Percentiles rank a stretch among this genome's conserved stretches.
phyloP scores from a whole-genome alignment of 352 stramenopile species.

The Pythium biforme region DNA sequence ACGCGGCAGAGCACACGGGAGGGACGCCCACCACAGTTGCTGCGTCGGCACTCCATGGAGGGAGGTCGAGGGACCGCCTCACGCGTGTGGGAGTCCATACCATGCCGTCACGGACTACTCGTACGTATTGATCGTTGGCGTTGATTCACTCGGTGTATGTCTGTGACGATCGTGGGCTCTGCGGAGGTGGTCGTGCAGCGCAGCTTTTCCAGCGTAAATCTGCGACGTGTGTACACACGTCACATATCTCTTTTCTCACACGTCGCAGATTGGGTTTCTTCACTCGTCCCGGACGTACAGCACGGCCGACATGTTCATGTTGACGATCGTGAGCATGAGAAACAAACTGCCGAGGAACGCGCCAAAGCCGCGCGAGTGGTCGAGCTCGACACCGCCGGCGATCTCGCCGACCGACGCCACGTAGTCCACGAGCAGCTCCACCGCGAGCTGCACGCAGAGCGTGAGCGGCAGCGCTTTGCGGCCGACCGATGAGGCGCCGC shows the following conservation, averaged over 20 bases:
- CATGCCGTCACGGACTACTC: too few relatives aligned
- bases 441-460: not conserved
- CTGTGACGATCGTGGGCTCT: too few relatives aligned
- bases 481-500: not conserved
- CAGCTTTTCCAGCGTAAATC: not conserved
- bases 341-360: slow-evolving; percentile 8
- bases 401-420: not conserved
- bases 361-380: slow-evolving; percentile 1
- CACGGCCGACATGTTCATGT: slow-evolving; percentile 19
- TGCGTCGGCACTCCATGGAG: too few relatives aligned
- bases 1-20: too few relatives aligned
- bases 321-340: slow-evolving; percentile 12
- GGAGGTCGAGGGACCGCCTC: too few relatives aligned
- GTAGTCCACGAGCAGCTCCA: slow-evolving; percentile 13
- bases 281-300: slow-evolving; percentile 1
- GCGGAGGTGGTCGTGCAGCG: too few relatives aligned
- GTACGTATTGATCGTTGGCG: too few relatives aligned
- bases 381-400: not conserved
- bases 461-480: not conserved
- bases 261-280: not conserved
- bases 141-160: too few relatives aligned
- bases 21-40: too few relatives aligned
- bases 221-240: slow-evolving; percentile 1
- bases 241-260: not conserved
- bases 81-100: too few relatives aligned